phyloP scores from a whole-genome alignment of 2,329 filamentous ascomycete species.

The Blumeria graminis region DNA sequence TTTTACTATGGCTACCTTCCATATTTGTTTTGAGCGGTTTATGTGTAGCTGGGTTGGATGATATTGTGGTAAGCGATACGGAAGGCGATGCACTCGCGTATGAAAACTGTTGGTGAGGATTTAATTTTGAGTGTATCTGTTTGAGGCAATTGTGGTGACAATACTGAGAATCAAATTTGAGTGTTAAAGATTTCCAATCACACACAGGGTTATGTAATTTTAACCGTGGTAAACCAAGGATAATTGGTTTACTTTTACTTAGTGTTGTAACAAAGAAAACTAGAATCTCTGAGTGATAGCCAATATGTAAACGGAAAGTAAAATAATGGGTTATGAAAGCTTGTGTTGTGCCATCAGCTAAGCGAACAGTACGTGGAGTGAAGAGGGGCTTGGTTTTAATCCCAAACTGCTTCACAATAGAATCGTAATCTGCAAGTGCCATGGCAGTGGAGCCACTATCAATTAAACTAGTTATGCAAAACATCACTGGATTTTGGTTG shows the following conservation, averaged over 20 bases:
- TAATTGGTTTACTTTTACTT: not conserved
- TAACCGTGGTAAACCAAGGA: not conserved
- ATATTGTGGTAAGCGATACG: not conserved
- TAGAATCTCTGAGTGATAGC: not conserved
- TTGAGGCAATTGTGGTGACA: not conserved
- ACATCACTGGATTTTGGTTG: no score
- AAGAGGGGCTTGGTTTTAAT: not conserved
- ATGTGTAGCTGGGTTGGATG: not conserved
- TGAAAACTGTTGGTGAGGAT: not conserved
- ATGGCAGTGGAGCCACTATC: not conserved
- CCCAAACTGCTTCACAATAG: not conserved
- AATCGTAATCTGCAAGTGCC: not conserved
- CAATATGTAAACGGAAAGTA: not conserved
- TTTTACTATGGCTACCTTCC: not conserved
- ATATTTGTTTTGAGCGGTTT: not conserved
- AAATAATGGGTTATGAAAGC: not conserved
- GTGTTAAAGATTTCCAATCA: not conserved
- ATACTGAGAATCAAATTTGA: not conserved
- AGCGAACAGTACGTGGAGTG: not conserved
- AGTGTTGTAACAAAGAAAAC: not conserved
- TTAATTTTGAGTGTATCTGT: not conserved
- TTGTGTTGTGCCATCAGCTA: not conserved
- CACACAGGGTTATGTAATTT: not conserved
- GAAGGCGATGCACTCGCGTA: not conserved
- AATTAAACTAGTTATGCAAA: not conserved